Evolutionary conservation across 371 early-diverging fungal species (phyloP).

Genomic region (Actinomucor elegans): DNA sequence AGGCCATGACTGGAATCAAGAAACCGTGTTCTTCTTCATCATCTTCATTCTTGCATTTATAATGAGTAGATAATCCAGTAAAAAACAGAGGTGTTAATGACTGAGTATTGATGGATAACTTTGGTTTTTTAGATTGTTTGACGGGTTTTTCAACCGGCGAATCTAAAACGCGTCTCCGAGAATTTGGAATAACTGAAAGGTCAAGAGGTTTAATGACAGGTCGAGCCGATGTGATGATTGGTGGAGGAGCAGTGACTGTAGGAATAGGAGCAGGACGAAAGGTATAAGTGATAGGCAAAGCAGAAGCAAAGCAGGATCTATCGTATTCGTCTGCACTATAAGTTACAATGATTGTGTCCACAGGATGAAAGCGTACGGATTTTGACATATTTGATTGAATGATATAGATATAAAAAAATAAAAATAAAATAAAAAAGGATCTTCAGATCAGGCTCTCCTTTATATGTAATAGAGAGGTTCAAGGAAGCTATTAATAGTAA

Average conservation of each 20-base stretch:
- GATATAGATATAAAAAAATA: background rate
- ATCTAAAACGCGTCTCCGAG: conserved; percentile 21
- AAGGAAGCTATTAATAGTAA: background rate
- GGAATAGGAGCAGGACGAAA: conserved; percentile 12
- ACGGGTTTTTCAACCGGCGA: conserved; percentile 2
- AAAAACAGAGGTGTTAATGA: conserved; percentile 29
- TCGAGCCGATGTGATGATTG: conserved; percentile 1
- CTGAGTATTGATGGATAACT: conserved; percentile 29
- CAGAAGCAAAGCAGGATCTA: conserved; percentile 23
- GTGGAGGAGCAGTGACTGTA: background rate
- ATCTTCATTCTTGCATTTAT: conserved; percentile 26
- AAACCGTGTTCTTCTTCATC: conserved; percentile 28
- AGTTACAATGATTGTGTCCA: conserved; percentile 17
- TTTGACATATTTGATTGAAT: conserved; percentile 13
- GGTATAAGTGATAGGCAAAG: conserved; percentile 5
- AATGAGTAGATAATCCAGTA: conserved; percentile 32
- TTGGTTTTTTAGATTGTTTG: conserved; percentile 19
- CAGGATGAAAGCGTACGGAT: conserved; percentile 22
- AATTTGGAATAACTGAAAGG: conserved; percentile 28
- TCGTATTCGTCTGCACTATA: conserved; percentile 35
- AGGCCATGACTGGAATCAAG: conserved; percentile 21
- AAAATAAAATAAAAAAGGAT: background rate
- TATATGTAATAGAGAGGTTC: background rate
- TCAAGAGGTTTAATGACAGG: conserved; percentile 26
- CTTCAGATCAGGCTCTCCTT: no score